Conservation (phyloP, 768 basidiomycete genomes). For the Collybia nuda region DNA sequence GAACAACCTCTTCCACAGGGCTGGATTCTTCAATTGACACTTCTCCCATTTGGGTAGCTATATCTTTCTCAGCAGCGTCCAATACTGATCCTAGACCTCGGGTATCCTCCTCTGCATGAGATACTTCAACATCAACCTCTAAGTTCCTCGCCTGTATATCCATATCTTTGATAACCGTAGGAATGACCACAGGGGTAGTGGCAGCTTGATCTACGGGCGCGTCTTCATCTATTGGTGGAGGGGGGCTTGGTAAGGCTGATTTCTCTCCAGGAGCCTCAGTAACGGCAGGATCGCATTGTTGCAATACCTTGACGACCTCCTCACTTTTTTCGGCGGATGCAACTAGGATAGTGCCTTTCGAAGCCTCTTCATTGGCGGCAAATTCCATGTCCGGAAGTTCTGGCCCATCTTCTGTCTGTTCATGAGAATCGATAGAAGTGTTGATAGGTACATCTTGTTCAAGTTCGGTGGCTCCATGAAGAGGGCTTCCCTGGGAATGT, state of each 20-base stretch:
- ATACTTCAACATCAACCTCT: no score
- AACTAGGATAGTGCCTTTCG: no score
- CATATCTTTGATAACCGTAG: no score
- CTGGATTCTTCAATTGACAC: neutral
- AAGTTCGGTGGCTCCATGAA: constrained; percentile 11
- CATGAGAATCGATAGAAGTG: neutral
- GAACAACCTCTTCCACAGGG: neutral
- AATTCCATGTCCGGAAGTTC: constrained; percentile 14
- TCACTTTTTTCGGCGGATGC: no score
- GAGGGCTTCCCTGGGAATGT: constrained; percentile 35
- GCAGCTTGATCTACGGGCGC: neutral
- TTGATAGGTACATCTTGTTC: constrained; percentile 3
- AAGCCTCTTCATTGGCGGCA: constrained; percentile 9
- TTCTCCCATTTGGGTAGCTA: neutral
- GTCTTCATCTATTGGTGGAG: neutral
- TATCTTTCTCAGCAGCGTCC: neutral
- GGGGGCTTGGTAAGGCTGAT: neutral
- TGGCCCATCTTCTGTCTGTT: neutral
- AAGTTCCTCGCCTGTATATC: no score
- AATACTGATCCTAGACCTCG: neutral
- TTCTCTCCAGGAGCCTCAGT: neutral
- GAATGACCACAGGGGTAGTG: no score
- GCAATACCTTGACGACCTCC: neutral
- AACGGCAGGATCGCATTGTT: neutral
- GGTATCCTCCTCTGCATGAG: no score